A percentile compares a stretch with the other conserved stretches of the same genome.
phyloP scores from a whole-genome alignment of 345 rosid species.

The Melastoma malabathricum region DNA sequence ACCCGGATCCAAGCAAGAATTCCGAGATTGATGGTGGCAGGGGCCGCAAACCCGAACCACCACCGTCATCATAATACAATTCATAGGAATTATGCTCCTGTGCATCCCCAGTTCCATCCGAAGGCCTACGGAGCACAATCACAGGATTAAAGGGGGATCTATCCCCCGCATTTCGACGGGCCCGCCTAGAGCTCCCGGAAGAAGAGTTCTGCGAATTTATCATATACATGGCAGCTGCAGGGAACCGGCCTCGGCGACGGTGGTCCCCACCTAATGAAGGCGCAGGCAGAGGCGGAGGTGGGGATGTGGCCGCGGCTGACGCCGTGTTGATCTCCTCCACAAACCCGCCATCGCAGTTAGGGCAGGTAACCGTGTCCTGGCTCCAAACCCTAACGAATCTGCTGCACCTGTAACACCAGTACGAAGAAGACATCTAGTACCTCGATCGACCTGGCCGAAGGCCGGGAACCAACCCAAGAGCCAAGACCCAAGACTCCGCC shows the following conservation, averaged over 20 bases:
- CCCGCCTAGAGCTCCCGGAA: conserved; percentile 19
- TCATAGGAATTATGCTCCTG: conserved; percentile 25
- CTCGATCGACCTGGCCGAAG: too few species aligned
- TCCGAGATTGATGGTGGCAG: conserved; percentile 55
- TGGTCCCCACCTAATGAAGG: conserved; percentile 1
- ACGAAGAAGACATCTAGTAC: conserved; percentile 9
- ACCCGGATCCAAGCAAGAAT: conserved; percentile 65
- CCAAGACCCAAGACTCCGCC: too few species aligned
- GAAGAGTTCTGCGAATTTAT: conserved; percentile 9
- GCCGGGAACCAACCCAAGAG: too few species aligned
- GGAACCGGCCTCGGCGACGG: conserved; percentile 14
- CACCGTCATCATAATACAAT: conserved; percentile 51
- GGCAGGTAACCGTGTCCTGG: conserved; percentile 27
- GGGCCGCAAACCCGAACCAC: conserved; percentile 46
- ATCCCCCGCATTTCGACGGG: conserved; percentile 34
- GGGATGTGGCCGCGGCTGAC: conserved; percentile 17
- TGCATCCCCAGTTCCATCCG: conserved; percentile 16
- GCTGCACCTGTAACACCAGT: conserved; percentile 56
- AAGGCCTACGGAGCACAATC: conserved; percentile 32
- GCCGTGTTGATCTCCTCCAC: conserved; percentile 32
- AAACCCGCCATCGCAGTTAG: conserved; percentile 43
- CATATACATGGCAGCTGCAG: conserved; percentile 14
- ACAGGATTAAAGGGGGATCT: conserved; percentile 59
- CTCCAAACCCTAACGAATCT: conserved; percentile 16
- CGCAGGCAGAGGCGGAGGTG: too few species aligned